Percentiles rank a stretch among this genome's conserved stretches.
Conservation (phyloP, 257 asterid genomes). For the Verbascum thapsus region DNA sequence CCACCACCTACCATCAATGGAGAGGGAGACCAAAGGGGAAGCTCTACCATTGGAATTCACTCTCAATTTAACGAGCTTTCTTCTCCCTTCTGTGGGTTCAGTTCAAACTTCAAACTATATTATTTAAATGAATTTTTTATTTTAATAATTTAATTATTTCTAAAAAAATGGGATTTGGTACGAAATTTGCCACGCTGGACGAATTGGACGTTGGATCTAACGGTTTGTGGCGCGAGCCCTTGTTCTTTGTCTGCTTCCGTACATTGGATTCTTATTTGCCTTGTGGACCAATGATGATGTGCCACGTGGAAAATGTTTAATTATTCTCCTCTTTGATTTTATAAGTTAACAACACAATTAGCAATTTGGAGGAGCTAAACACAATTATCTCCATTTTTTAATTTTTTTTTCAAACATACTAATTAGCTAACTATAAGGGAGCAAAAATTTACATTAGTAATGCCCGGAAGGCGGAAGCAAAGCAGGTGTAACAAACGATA, state of each 20-base stretch:
- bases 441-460: too few relatives aligned
- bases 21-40: slow-evolving; percentile 50
- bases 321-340: not conserved
- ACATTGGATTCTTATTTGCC: not conserved
- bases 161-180: too few relatives aligned
- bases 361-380: too few relatives aligned
- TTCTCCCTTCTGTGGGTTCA: slow-evolving; percentile 6
- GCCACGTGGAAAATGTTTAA: slow-evolving; percentile 29
- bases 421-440: too few relatives aligned
- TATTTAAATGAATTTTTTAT: slow-evolving; percentile 20
- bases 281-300: slow-evolving; percentile 18
- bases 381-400: too few relatives aligned
- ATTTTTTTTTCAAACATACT: too few relatives aligned
- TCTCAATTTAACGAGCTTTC: slow-evolving; percentile 44
- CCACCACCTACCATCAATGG: slow-evolving; percentile 56
- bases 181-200: slow-evolving; percentile 26
- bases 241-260: slow-evolving; percentile 28
- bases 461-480: too few relatives aligned
- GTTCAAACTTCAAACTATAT: slow-evolving; percentile 39
- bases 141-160: not conserved
- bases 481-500: too few relatives aligned
- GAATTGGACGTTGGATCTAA: slow-evolving; percentile 51
- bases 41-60: slow-evolving; percentile 42
- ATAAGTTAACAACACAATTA: too few relatives aligned
- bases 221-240: slow-evolving; percentile 44